phyloP scores from a whole-genome alignment of 768 basidiomycete genomes.

The Strobilomyces echinocephalus region DNA sequence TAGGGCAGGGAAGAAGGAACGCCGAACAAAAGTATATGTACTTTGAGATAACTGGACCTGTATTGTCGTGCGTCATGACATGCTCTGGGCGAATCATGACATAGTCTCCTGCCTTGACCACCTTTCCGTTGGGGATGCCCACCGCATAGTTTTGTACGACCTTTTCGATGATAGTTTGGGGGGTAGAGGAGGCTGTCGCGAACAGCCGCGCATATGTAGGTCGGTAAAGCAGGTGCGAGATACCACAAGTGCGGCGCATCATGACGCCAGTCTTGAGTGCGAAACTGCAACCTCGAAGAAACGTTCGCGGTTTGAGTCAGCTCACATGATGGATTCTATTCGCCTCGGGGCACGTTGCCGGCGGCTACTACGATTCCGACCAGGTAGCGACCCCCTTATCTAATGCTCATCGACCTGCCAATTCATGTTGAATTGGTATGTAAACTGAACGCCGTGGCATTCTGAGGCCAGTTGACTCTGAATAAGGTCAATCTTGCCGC shows the following conservation, averaged over 20 bases:
- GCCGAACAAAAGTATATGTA: slow-evolving; percentile 34
- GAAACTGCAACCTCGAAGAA: background rate
- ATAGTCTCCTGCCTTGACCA: slow-evolving; percentile 94
- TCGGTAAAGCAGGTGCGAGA: slow-evolving; percentile 2
- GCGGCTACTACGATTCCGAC: too few relatives aligned
- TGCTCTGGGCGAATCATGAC: slow-evolving; percentile 98
- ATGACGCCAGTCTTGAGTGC: slow-evolving; percentile 2
- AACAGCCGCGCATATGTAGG: slow-evolving; percentile 19
- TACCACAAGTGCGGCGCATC: slow-evolving; percentile 17
- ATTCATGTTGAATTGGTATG: too few relatives aligned
- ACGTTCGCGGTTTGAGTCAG: too few relatives aligned
- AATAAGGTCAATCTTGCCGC: too few relatives aligned
- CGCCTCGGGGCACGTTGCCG: too few relatives aligned
- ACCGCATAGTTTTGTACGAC: slow-evolving; percentile 97
- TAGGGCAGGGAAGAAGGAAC: background rate
- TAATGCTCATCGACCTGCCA: too few relatives aligned
- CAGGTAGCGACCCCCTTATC: too few relatives aligned
- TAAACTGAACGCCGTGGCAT: too few relatives aligned
- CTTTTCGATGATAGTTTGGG: slow-evolving; percentile 95
- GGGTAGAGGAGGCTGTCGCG: slow-evolving; percentile 36
- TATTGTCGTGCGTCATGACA: slow-evolving; percentile 99
- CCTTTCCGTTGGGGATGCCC: slow-evolving; percentile 73
- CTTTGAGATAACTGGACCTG: slow-evolving; percentile 97
- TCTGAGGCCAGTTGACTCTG: too few relatives aligned
- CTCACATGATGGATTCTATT: too few relatives aligned